Conservation (phyloP, 345 rosid species). For the Corchorus capsularis region DNA sequence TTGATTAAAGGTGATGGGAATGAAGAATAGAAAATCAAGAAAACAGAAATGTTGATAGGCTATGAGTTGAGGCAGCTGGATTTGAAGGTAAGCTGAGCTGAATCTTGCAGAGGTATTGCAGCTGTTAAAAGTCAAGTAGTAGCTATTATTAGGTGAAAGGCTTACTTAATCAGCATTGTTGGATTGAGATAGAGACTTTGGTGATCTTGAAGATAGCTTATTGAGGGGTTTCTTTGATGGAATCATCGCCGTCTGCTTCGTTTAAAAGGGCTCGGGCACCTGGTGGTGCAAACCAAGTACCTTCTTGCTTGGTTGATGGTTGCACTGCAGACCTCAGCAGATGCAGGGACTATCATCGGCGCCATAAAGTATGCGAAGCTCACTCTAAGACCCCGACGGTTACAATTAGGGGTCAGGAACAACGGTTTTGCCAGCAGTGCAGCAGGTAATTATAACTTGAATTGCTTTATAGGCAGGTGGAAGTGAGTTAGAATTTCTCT, state of each 20-base stretch:
- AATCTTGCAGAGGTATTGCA: neutral
- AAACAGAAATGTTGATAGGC: slow-evolving; percentile 31
- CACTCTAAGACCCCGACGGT: slow-evolving; percentile 70
- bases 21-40: slow-evolving; percentile 11
- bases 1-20: slow-evolving; percentile 10
- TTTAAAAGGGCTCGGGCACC: slow-evolving; percentile 54
- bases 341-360: slow-evolving; percentile 73
- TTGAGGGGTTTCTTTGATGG: slow-evolving; percentile 42
- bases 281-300: slow-evolving; percentile 39
- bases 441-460: slow-evolving; percentile 50
- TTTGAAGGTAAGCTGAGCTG: neutral
- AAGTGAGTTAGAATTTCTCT: neutral
- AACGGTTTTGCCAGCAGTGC: slow-evolving; percentile 85
- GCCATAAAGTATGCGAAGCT: slow-evolving; percentile 76
- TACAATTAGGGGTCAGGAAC: slow-evolving; percentile 57
- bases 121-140: slow-evolving; percentile 19
- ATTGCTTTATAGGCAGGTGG: neutral
- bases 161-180: slow-evolving; percentile 22
- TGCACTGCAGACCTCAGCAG: slow-evolving; percentile 65
- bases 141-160: neutral
- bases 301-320: slow-evolving; percentile 78
- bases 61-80: slow-evolving; percentile 20
- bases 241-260: slow-evolving; percentile 48
- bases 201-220: slow-evolving; percentile 26
- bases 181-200: slow-evolving; percentile 31